These are phyloP conservation scores for Colletotrichum sp. DNA, from an alignment of 2,329 filamentous ascomycete species.

Conservation along the genomic window DNA sequence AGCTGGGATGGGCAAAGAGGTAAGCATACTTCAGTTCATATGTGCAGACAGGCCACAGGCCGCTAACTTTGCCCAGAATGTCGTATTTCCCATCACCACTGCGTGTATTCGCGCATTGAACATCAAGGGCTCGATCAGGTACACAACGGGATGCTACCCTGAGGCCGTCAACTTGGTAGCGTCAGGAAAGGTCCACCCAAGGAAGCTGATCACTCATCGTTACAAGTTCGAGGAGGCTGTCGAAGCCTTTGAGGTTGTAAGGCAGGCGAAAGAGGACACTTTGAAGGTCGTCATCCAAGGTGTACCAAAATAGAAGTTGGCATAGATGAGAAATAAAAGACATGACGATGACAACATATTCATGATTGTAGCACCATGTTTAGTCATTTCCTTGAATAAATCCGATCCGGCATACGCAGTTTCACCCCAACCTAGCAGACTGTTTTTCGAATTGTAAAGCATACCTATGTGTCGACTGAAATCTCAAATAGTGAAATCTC, in stretches of 20 bases:
- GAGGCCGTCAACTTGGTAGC: conserved; percentile 59
- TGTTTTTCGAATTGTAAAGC: too few relatives aligned
- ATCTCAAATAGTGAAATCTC: too few relatives aligned
- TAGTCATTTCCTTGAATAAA: too few relatives aligned
- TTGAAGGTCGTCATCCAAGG: conserved; percentile 72
- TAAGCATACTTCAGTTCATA: not conserved
- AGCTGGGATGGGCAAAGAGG: conserved; percentile 55
- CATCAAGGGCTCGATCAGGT: conserved; percentile 74
- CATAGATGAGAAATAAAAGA: not conserved
- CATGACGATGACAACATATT: not conserved
- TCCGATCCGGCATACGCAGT: too few relatives aligned
- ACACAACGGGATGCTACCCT: conserved; percentile 76
- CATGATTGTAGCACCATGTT: too few relatives aligned
- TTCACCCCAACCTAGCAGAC: too few relatives aligned
- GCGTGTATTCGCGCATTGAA: conserved; percentile 78
- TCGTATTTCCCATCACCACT: conserved; percentile 69
- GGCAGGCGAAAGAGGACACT: conserved; percentile 70
- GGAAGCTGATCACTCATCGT: conserved; percentile 72
- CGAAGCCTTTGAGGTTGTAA: conserved; percentile 72
- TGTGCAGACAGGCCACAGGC: not conserved
- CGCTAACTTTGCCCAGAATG: conserved; percentile 32
- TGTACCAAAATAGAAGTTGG: not conserved
- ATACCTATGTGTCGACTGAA: too few relatives aligned
- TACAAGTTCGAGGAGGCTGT: conserved; percentile 66
- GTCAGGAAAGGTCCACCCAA: conserved; percentile 46